Base-by-base conservation (phyloP, 164 flowering plant genomes). In the Malania oleifera region DNA sequence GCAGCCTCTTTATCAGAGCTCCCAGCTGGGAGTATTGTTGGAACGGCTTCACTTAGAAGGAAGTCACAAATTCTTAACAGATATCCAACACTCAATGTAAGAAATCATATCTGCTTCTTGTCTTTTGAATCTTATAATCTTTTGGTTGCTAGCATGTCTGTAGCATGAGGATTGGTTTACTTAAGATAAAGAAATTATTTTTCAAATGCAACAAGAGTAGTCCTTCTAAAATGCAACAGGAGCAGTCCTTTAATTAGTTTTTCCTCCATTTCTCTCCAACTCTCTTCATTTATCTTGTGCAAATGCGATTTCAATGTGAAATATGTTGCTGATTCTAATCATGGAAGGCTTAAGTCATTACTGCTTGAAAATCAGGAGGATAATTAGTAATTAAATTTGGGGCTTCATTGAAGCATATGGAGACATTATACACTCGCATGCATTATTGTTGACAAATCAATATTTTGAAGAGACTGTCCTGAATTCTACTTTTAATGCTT, bases 1-100 rank as follows among this genome's bases (percentile, higher is more conserved):
- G 87, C 89, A 56, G 52, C 76, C 47, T 88, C 99, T 14, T 58
- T 95, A 2, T 89, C 89, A 0, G 93, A 83, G 27, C 93, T 95
- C 58, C 96, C 97, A 26, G 75, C 89, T 59, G 95, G 93, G 40
- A 88, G 97, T 59, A 61, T 77, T 40, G 69, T 95, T 59, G 99
- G 99, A 23, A 91, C 93, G 59, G 99, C 99, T 53, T 95, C 99
- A 18, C 87, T 95, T 14, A 75, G 99, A 69, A 82, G 99, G 64
- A 93, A 91, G 65, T 91, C 99, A 14, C 99, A 95, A 59, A 71
- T 95, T 67, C 87, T 95, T 12, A 68, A 91, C 63, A 78, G 86
- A 79, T 91, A 83, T 71, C 96, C 96, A 22, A 82, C 86, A 24
- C 86, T 95, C 38, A 76, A 69, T 41, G 99, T 91, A 61, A 82